These are phyloP conservation scores for Chloranthus sessilifolius DNA, from an alignment of 164 flowering plant genomes.

Conservation along the genomic window DNA sequence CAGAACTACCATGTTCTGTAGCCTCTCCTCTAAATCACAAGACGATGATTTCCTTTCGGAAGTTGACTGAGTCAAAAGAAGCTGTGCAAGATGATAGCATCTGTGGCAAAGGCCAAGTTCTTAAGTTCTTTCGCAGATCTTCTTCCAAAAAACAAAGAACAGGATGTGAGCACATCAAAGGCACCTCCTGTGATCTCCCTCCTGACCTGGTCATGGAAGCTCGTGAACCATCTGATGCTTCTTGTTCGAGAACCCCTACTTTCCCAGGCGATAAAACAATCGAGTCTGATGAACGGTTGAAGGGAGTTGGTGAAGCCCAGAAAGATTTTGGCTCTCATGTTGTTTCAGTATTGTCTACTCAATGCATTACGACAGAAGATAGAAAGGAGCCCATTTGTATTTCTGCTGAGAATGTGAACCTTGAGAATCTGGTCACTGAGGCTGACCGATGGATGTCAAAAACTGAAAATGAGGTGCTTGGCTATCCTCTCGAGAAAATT, in stretches of 20 bases:
- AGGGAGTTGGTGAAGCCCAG: slow-evolving; percentile 12
- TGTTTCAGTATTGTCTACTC: not conserved
- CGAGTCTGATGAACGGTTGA: slow-evolving; percentile 18
- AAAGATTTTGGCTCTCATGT: slow-evolving; percentile 15
- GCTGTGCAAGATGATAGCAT: slow-evolving; percentile 10
- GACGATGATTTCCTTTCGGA: slow-evolving; percentile 9
- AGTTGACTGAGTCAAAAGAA: slow-evolving; percentile 11
- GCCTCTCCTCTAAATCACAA: slow-evolving; percentile 13
- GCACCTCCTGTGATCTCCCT: not conserved
- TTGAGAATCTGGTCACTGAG: too few species aligned
- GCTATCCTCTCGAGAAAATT: too few species aligned
- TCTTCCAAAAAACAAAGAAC: slow-evolving; percentile 24
- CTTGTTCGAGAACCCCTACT: slow-evolving; percentile 15
- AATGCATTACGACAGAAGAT: not conserved
- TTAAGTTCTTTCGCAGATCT: slow-evolving; percentile 14
- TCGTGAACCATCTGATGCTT: slow-evolving; percentile 16
- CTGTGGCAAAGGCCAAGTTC: slow-evolving; percentile 14
- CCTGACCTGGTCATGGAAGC: slow-evolving; percentile 15
- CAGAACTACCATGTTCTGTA: slow-evolving; percentile 9
- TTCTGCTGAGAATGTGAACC: slow-evolving; percentile 14
- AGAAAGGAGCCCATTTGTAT: not conserved
- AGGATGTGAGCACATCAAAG: slow-evolving; percentile 20
- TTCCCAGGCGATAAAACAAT: slow-evolving; percentile 8
- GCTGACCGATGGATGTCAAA: too few species aligned
- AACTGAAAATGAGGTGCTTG: too few species aligned